Percentiles rank a stretch among this genome's conserved stretches.
Conservation (phyloP, 805 yeast genomes). For the Candida alai region DNA sequence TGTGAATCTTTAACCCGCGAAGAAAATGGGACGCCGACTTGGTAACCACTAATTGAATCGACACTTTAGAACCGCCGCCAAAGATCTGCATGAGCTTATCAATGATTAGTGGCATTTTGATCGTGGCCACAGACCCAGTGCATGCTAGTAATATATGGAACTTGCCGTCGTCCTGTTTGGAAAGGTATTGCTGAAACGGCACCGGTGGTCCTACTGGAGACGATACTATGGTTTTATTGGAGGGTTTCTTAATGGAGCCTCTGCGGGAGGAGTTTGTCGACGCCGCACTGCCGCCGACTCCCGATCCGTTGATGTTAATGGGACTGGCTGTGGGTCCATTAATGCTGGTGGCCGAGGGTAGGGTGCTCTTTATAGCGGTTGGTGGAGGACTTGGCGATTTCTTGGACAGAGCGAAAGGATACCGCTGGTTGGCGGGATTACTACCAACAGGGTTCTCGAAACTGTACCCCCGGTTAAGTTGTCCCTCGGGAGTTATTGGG, state of each 20-base stretch:
- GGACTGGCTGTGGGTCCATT: conserved; percentile 6
- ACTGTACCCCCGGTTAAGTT: conserved; percentile 4
- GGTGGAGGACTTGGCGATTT: conserved; percentile 11
- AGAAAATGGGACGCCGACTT: conserved; percentile 71
- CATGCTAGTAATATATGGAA: conserved; percentile 87
- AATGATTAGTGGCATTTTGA: conserved; percentile 85
- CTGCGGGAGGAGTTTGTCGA: conserved; percentile 18
- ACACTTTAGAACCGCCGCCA: conserved; percentile 60
- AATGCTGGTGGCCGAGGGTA: no score
- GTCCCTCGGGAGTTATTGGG: conserved; percentile 7
- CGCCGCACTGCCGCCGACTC: conserved; percentile 18
- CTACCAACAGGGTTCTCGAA: conserved; percentile 6
- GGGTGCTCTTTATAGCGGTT: background rate
- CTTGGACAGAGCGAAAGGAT: background rate
- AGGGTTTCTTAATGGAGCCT: conserved; percentile 28
- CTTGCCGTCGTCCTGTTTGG: conserved; percentile 76
- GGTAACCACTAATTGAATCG: conserved; percentile 83
- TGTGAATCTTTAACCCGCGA: conserved; percentile 56
- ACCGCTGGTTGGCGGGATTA: no score
- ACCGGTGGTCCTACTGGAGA: conserved; percentile 61
- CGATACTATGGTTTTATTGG: conserved; percentile 51
- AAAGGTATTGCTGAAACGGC: conserved; percentile 70
- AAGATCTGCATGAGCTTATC: conserved; percentile 80
- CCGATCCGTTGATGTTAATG: conserved; percentile 11
- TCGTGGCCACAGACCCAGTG: conserved; percentile 95